Conservation (phyloP, 2,329 filamentous ascomycete species). For the Aureobasidium melanogenum region DNA sequence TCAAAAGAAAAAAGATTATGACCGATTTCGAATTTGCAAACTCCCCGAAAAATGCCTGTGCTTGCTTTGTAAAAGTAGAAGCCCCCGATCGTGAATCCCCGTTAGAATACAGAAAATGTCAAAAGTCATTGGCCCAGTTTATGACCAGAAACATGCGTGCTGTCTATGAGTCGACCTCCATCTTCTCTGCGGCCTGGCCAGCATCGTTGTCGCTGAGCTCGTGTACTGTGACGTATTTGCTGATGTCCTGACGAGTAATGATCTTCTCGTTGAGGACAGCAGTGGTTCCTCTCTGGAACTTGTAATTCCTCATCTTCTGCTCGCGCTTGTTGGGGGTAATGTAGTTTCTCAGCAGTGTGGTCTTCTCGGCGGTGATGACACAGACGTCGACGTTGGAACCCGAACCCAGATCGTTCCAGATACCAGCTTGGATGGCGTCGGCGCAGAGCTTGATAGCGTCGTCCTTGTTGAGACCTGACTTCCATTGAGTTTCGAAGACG, state of each 20-base stretch:
- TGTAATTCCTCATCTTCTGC: constrained; percentile 88
- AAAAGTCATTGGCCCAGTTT: not conserved
- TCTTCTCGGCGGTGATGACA: constrained; percentile 92
- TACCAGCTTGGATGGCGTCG: constrained; percentile 88
- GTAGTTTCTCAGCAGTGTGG: constrained; percentile 84
- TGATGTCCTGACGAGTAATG: constrained; percentile 86
- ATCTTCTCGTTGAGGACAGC: constrained; percentile 93
- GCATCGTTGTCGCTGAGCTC: constrained; percentile 67
- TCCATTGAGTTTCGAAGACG: constrained; percentile 96
- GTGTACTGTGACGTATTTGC: constrained; percentile 86
- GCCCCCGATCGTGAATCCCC: not conserved
- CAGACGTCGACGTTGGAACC: constrained; percentile 97
- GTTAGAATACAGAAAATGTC: constrained; percentile 10
- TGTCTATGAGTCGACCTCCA: constrained; percentile 50
- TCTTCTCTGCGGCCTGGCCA: constrained; percentile 49
- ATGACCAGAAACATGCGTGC: not conserved
- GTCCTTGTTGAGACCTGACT: constrained; percentile 63
- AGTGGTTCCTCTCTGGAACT: constrained; percentile 84
- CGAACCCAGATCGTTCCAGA: constrained; percentile 96
- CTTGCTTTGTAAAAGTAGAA: not conserved
- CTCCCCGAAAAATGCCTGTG: constrained; percentile 8
- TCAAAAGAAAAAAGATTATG: not conserved
- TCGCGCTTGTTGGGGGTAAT: constrained; percentile 86
- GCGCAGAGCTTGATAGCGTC: constrained; percentile 75
- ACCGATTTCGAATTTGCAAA: constrained; percentile 4